Evolutionary conservation across 345 rosid genomes (phyloP).

Genomic region (Camelina sativa): DNA sequence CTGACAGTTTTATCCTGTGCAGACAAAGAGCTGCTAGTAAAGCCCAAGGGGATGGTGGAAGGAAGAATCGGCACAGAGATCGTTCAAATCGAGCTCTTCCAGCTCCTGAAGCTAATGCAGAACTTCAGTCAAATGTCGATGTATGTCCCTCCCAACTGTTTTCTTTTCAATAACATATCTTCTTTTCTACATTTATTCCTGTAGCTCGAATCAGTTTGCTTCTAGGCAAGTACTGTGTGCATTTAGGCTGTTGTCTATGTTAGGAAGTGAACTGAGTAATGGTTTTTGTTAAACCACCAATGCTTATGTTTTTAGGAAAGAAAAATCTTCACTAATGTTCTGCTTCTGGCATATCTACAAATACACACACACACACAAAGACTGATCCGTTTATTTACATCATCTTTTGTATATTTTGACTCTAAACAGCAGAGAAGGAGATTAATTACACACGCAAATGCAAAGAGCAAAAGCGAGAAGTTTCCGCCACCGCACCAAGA

Average conservation of each 20-base stretch:
- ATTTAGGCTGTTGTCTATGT: conserved; percentile 1
- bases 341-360: conserved; percentile 13
- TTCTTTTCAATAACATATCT: neutral
- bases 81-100: conserved; percentile 51
- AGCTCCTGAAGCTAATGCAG: conserved; percentile 97
- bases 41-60: conserved; percentile 51
- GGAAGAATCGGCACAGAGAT: conserved; percentile 76
- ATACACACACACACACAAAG: neutral
- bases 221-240: conserved; percentile 12
- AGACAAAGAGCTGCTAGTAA: no score
- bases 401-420: neutral
- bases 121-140: conserved; percentile 86
- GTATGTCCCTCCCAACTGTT: conserved; percentile 52
- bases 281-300: neutral
- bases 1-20: no score
- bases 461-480: conserved; percentile 97
- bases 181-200: neutral
- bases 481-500: conserved; percentile 98
- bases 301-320: neutral
- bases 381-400: neutral
- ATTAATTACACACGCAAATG: conserved; percentile 82
- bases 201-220: neutral
- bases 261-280: conserved; percentile 6
- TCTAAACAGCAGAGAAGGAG: conserved; percentile 67
- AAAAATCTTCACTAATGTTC: neutral